Evolutionary conservation across 345 rosid genomes (phyloP).

Genomic region (Limnanthes douglasii): DNA sequence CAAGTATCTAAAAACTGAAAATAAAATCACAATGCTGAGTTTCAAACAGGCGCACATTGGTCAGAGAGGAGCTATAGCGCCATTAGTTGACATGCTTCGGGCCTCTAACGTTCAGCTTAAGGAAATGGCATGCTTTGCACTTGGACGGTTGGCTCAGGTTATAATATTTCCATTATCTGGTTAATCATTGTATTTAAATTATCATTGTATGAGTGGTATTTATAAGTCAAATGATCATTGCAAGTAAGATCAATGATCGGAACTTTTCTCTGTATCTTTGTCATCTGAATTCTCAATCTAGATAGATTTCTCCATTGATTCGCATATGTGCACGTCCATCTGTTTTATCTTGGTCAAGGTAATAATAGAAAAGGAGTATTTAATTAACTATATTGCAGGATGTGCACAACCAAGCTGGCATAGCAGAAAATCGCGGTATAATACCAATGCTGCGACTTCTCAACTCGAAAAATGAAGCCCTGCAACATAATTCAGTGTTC

Average conservation of each 20-base stretch:
- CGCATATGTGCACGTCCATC: too few species aligned
- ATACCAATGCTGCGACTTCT: constrained; percentile 38
- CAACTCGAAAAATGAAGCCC: constrained; percentile 33
- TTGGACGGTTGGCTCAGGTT: constrained; percentile 83
- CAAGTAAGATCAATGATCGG: too few species aligned
- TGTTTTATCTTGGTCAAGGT: too few species aligned
- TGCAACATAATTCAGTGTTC: constrained; percentile 75
- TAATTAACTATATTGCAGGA: constrained; percentile 23
- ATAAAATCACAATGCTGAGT: too few species aligned
- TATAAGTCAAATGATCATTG: too few species aligned
- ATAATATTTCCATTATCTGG: constrained; percentile 1
- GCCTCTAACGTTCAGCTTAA: constrained; percentile 44
- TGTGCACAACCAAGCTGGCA: constrained; percentile 74
- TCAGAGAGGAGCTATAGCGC: constrained; percentile 61
- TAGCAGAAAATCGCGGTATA: constrained; percentile 52
- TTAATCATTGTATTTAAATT: too few species aligned
- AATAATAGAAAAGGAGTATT: too few species aligned
- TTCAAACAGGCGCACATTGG: constrained; percentile 62
- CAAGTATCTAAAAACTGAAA: too few species aligned
- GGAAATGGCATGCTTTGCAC: constrained; percentile 78
- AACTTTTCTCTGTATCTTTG: too few species aligned
- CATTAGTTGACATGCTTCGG: constrained; percentile 57
- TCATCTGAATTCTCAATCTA: too few species aligned
- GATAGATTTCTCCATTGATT: too few species aligned
- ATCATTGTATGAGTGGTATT: too few species aligned